Base-by-base conservation (phyloP, 306 rosid species). In the Pachyrhizus erosus region DNA sequence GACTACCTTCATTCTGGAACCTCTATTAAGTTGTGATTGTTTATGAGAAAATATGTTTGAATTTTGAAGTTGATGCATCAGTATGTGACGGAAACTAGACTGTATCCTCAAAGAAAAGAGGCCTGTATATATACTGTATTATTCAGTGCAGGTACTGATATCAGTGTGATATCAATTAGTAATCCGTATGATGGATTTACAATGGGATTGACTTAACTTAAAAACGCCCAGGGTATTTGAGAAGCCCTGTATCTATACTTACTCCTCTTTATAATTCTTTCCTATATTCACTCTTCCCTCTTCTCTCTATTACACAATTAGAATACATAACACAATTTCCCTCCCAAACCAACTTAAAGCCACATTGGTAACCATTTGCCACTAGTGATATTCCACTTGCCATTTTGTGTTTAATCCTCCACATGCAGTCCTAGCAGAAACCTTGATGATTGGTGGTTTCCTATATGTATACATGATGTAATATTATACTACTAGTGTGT, bases 1-100 rank as follows among this genome's bases (percentile, higher is more conserved):
- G 83, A 21, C 72, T 77, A 21, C 17, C 78, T 74, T 33, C 62
- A 54, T 77, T 73, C 13, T 62, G 70, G 51, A 60, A 80, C 78
- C 17, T 77, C 13, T 45, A 11, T 21, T 80, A 34, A 26, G 74
- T 62, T 87, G 49, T 76, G 66, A 76, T 46, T 71, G 80, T 75
- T 75, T 80, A 18, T 70, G 66, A 60, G 70, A 64, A 33, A 64
- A 26, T 55, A 23, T 29, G 52, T 70, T 79, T 51, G 67, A 81
- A 43, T 34, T 45, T 70, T 66, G 72, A 79, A 75, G 75, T 42
- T 60, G 67, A 11, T 79, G 61, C 55, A 61, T 64, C 18, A 62
- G 40, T 57, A 57, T 23, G 14, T 57, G 12, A 57, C 27, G 7
- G 24, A 57, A 58, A 57, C 33, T 58, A 58, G 9, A 58, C 24